phyloP scores from a whole-genome alignment of 2,329 filamentous ascomycete genomes.

The Biscogniauxia sp. region DNA sequence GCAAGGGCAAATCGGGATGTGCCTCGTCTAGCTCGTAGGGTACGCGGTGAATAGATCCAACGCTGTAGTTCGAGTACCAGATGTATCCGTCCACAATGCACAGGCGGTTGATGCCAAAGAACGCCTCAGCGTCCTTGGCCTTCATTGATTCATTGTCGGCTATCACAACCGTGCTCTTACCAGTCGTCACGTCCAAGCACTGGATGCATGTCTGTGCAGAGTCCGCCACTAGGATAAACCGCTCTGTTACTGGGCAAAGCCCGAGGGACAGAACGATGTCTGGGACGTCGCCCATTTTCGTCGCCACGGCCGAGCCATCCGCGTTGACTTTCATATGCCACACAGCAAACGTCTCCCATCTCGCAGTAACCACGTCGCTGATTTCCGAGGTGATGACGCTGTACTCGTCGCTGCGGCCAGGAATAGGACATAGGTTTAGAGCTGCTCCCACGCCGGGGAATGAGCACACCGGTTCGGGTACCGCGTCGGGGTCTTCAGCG shows the following conservation, averaged over 20 bases:
- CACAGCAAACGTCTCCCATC: neutral
- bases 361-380: neutral
- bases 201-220: constrained; percentile 1
- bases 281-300: neutral
- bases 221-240: neutral
- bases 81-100: neutral
- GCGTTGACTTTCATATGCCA: neutral
- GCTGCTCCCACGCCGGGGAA: constrained; percentile 1
- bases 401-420: neutral
- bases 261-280: neutral
- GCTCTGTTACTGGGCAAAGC: neutral
- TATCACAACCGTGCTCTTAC: neutral
- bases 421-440: neutral
- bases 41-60: neutral
- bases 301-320: neutral
- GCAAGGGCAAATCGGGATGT: neutral
- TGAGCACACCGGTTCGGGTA: neutral
- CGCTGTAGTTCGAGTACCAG: neutral
- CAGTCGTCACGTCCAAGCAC: constrained; percentile 1
- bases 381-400: constrained; percentile 1
- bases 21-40: neutral
- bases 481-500: neutral
- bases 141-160: constrained; percentile 1
- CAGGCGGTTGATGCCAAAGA: neutral
- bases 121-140: neutral